A percentile compares a stretch with the other conserved stretches of the same genome.
phyloP scores from a whole-genome alignment of 768 basidiomycete species.

The Termitomyces sp. region DNA sequence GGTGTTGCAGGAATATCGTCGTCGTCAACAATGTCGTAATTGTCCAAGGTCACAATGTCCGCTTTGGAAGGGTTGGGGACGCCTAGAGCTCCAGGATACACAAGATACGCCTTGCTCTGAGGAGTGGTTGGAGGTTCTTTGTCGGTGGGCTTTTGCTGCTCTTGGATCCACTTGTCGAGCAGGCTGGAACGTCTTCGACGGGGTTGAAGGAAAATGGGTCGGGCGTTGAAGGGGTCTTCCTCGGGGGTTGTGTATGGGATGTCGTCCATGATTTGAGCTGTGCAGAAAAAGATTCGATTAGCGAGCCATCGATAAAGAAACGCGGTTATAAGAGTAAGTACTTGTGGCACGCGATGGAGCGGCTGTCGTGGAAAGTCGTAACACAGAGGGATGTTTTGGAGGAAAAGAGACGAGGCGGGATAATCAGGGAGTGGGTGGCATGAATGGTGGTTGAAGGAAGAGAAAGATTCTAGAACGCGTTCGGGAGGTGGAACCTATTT shows the following conservation, averaged over 20 bases:
- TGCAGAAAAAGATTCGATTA: neutral
- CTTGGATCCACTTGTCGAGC: slow-evolving; percentile 54
- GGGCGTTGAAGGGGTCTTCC: slow-evolving; percentile 50
- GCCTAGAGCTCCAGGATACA: slow-evolving; percentile 35
- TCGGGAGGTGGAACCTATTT: slow-evolving; percentile 32
- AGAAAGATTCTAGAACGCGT: slow-evolving; percentile 24
- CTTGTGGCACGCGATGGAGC: neutral
- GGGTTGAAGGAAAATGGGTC: slow-evolving; percentile 31
- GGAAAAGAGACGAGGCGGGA: neutral
- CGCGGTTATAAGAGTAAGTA: neutral
- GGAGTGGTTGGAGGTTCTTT: slow-evolving; percentile 22
- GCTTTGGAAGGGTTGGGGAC: slow-evolving; percentile 20
- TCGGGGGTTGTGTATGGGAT: slow-evolving; percentile 48
- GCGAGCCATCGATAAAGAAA: slow-evolving; percentile 6
- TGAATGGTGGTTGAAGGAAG: slow-evolving; percentile 16
- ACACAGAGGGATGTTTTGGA: neutral
- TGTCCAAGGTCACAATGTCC: slow-evolving; percentile 36
- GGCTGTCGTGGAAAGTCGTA: slow-evolving; percentile 7
- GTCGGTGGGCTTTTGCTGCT: slow-evolving; percentile 36
- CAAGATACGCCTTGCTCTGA: slow-evolving; percentile 37
- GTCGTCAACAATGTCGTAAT: slow-evolving; percentile 52
- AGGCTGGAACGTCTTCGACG: slow-evolving; percentile 47
- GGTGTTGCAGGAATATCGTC: slow-evolving; percentile 42
- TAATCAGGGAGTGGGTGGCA: slow-evolving; percentile 11
- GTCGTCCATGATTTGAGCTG: slow-evolving; percentile 33